phyloP scores from a whole-genome alignment of 768 basidiomycete species.

The Naematelia encephala region DNA sequence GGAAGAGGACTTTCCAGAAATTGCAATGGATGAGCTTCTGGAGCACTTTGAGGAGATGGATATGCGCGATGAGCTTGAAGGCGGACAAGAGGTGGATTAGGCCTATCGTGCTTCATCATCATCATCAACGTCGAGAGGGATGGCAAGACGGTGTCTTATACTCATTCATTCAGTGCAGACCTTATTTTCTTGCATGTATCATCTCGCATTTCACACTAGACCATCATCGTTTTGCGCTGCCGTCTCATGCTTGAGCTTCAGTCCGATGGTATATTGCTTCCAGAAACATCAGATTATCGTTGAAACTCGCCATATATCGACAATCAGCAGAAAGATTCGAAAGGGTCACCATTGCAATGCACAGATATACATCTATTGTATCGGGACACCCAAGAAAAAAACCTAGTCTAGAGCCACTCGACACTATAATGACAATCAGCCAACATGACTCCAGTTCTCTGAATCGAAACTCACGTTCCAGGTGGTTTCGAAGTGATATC shows the following conservation, averaged over 20 bases:
- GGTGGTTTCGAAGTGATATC: constrained; percentile 98
- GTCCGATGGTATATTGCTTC: too few relatives aligned
- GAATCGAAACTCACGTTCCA: constrained; percentile 54
- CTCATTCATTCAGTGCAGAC: too few relatives aligned
- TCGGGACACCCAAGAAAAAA: background rate
- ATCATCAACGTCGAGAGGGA: too few relatives aligned
- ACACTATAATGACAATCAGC: constrained; percentile 14
- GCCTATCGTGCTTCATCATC: background rate
- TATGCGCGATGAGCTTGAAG: constrained; percentile 52
- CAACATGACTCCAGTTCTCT: background rate
- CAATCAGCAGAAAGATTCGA: too few relatives aligned
- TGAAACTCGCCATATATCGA: too few relatives aligned
- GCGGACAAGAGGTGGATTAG: constrained; percentile 18
- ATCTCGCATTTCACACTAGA: background rate
- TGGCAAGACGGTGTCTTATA: too few relatives aligned
- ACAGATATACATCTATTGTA: background rate
- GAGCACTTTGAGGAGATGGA: constrained; percentile 92
- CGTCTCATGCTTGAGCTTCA: too few relatives aligned
- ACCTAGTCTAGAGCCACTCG: constrained; percentile 16
- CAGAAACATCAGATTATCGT: too few relatives aligned
- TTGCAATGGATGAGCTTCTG: constrained; percentile 77
- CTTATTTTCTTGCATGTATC: background rate
- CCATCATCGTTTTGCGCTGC: background rate
- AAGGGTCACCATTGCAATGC: background rate
- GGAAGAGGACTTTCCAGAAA: constrained; percentile 87